phyloP scores from a whole-genome alignment of 2,329 filamentous ascomycete species.

The Hypoxylon sp. region DNA sequence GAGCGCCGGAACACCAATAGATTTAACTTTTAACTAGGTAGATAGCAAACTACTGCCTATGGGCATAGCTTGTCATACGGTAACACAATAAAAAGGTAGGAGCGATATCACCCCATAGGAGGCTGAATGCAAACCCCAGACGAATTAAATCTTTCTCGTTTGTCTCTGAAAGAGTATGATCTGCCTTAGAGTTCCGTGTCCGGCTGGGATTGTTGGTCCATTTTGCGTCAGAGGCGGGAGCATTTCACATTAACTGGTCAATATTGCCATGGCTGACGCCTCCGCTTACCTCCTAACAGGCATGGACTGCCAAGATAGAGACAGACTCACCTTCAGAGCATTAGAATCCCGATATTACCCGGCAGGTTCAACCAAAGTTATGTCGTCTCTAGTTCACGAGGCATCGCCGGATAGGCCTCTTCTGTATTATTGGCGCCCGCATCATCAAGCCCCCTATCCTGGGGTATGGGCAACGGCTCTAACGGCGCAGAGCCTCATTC shows the following conservation, averaged over 20 bases:
- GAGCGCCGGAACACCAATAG: slow-evolving; percentile 3
- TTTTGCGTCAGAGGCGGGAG: slow-evolving; percentile 29
- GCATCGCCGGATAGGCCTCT: slow-evolving; percentile 6
- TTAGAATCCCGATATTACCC: slow-evolving; percentile 24
- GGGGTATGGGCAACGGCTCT: not conserved
- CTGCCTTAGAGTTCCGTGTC: not conserved
- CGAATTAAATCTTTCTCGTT: slow-evolving; percentile 1
- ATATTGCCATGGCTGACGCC: slow-evolving; percentile 12
- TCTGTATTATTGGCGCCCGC: slow-evolving; percentile 23
- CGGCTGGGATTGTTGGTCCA: slow-evolving; percentile 5
- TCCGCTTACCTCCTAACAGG: slow-evolving; percentile 7
- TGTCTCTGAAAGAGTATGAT: not conserved
- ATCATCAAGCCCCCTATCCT: not conserved
- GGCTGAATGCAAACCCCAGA: slow-evolving; percentile 10
- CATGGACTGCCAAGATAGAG: not conserved
- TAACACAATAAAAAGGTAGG: slow-evolving; percentile 2
- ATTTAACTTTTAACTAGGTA: slow-evolving; percentile 1
- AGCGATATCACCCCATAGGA: slow-evolving; percentile 11
- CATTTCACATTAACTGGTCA: slow-evolving; percentile 12
- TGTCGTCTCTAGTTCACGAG: slow-evolving; percentile 7
- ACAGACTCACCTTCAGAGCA: not conserved
- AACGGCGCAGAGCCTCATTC: slow-evolving; percentile 17
- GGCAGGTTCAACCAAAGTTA: not conserved
- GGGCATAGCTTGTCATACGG: slow-evolving; percentile 9
- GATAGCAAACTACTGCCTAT: slow-evolving; percentile 20